Evolutionary conservation across 345 rosid species (phyloP).

Genomic region (Fremontodendron californicum): DNA sequence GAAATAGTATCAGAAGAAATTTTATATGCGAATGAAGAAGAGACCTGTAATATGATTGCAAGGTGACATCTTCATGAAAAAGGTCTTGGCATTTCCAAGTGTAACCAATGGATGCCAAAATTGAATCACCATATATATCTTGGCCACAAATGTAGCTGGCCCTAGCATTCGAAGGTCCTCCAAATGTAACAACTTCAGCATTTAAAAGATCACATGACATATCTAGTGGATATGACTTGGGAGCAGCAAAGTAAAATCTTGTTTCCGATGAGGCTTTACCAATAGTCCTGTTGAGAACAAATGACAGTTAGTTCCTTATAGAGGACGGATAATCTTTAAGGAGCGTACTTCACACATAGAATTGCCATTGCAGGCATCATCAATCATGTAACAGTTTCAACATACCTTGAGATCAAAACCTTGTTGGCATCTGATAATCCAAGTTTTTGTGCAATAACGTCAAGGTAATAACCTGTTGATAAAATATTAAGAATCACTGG

Average conservation of each 20-base stretch:
- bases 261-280: conserved; percentile 85
- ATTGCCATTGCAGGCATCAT: background rate
- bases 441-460: conserved; percentile 59
- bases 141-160: conserved; percentile 78
- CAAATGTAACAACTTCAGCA: conserved; percentile 20
- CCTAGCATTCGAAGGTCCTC: conserved; percentile 57
- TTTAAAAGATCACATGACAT: conserved; percentile 32
- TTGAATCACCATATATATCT: conserved; percentile 66
- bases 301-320: conserved; percentile 15
- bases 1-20: background rate
- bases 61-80: conserved; percentile 56
- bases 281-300: conserved; percentile 52
- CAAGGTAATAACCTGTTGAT: conserved; percentile 58
- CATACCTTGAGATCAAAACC: conserved; percentile 74
- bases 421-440: conserved; percentile 57
- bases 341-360: conserved; percentile 2
- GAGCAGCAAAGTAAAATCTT: conserved; percentile 64
- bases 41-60: conserved; percentile 78
- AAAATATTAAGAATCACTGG: conserved; percentile 42
- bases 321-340: conserved; percentile 2
- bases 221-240: conserved; percentile 33
- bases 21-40: conserved; percentile 7
- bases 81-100: conserved; percentile 66
- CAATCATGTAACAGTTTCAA: background rate
- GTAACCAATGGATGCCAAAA: conserved; percentile 88